These are phyloP conservation scores for Pestalotiopsis sp. DNA, from an alignment of 2,329 filamentous ascomycete species.

Conservation along the genomic window DNA sequence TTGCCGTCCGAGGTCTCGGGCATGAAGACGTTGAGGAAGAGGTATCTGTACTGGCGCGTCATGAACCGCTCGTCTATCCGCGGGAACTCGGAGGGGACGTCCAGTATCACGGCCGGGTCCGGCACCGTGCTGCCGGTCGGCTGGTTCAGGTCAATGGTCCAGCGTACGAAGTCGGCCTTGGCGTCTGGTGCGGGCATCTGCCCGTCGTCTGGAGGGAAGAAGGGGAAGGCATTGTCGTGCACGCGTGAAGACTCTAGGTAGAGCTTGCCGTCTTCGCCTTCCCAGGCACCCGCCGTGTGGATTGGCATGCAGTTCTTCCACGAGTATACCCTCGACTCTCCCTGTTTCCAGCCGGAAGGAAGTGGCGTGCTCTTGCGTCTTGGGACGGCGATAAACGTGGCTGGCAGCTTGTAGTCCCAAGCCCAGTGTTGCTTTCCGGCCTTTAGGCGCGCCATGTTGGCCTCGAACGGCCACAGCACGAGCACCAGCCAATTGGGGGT, in stretches of 20 bases:
- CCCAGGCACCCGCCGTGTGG: slow-evolving; percentile 44
- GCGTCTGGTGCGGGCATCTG: neutral
- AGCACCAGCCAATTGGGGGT: neutral
- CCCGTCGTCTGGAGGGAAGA: neutral
- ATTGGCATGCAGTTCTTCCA: slow-evolving; percentile 36
- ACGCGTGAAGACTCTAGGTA: neutral
- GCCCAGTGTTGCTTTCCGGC: slow-evolving; percentile 1
- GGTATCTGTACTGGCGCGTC: neutral
- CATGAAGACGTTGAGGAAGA: slow-evolving; percentile 1
- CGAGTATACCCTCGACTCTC: slow-evolving; percentile 25
- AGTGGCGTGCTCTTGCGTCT: slow-evolving; percentile 16
- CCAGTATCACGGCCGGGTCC: neutral
- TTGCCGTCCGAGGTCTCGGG: neutral
- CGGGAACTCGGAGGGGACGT: neutral
- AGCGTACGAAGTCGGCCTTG: neutral
- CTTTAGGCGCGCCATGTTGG: neutral
- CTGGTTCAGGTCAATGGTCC: neutral
- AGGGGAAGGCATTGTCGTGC: neutral
- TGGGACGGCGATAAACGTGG: slow-evolving; percentile 21
- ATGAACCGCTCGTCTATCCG: neutral
- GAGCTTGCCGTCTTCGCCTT: slow-evolving; percentile 31
- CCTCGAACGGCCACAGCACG: neutral
- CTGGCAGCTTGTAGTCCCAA: slow-evolving; percentile 24
- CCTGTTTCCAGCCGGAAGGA: slow-evolving; percentile 13
- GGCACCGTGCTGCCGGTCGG: neutral